These are phyloP conservation scores for Kalanchoe fedtschenkoi DNA, from an alignment of 164 flowering plant species.

Conservation along the genomic window DNA sequence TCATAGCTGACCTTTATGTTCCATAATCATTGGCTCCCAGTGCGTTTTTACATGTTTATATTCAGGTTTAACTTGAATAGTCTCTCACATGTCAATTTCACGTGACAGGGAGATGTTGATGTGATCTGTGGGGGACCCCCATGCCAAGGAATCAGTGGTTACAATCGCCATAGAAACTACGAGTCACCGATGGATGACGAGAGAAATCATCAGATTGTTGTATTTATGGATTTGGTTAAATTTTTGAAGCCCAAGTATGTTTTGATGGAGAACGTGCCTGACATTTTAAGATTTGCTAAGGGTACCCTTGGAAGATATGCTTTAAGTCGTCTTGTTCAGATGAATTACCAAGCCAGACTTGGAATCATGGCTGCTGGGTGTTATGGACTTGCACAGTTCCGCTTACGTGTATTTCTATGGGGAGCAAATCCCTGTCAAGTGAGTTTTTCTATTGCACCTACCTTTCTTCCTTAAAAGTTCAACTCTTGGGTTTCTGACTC, in stretches of 20 bases:
- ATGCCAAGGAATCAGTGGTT: slow-evolving; percentile 61
- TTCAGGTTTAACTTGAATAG: too few species aligned
- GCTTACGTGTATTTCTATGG: slow-evolving; percentile 49
- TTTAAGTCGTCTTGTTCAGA: slow-evolving; percentile 38
- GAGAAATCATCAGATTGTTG: slow-evolving; percentile 42
- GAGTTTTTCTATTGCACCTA: slow-evolving; percentile 9
- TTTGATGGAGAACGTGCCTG: slow-evolving; percentile 60
- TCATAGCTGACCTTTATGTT: too few species aligned
- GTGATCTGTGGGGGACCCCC: slow-evolving; percentile 68
- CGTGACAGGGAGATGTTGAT: slow-evolving; percentile 51
- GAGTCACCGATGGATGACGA: slow-evolving; percentile 48
- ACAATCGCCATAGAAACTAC: slow-evolving; percentile 36
- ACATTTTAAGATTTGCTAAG: slow-evolving; percentile 37
- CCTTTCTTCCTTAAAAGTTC: background rate
- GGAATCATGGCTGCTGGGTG: slow-evolving; percentile 66
- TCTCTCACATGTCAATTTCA: background rate
- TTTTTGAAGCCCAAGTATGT: slow-evolving; percentile 46
- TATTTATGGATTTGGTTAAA: slow-evolving; percentile 51
- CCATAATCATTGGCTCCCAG: too few species aligned
- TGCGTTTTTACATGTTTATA: too few species aligned
- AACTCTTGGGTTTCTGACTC: background rate
- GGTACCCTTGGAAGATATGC: slow-evolving; percentile 52
- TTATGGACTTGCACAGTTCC: slow-evolving; percentile 58
- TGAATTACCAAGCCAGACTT: slow-evolving; percentile 54
- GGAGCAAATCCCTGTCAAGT: slow-evolving; percentile 45